Evolutionary conservation across 2,329 filamentous ascomycete genomes (phyloP), one percentile per base, ranked within the genome.

Genomic region (Sporothrix sp.): DNA sequence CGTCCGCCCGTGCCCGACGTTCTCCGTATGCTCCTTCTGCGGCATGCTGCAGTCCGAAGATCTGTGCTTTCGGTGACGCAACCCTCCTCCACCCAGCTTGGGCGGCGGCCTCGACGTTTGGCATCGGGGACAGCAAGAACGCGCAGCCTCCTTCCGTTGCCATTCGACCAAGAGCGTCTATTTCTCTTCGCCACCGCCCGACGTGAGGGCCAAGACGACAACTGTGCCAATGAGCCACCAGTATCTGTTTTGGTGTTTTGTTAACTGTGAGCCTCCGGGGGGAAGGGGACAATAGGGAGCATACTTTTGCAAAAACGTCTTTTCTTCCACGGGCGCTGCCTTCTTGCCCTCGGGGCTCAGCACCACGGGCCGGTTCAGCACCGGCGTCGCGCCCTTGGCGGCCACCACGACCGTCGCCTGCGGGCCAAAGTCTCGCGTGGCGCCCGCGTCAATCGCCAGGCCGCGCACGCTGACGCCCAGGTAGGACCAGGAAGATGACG

Each of bases 351-450:
- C 76, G 0, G 77, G 69, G 40, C 68, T 74, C 55, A 85, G 65
- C 43, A 83, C 75, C 33, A 85, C 71, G 3, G 81, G 81, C 66
- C 76, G 78, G 59, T 83, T 84, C 59, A 85, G 66, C 57, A 73
- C 72, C 2, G 79, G 79, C 61, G 75, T 71, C 62, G 71, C 73
- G 2, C 79, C 81, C 51, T 63, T 66, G 40, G 60, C 64, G 37
- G 72, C 68, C 21, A 69, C 65, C 39, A 74, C 60, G 43, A 84
- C 66, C 48, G 72, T 63, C 7, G 75, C 77, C 67, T 78, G 71
- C 39, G 81, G 79, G 0, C 78, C 79, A 66, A 83, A 83, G 61
- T 83, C 79, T 56, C 80, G 71, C 58, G 80, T 84, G 58, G 76
- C 71, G 2, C 80, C 80, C 10, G 80, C 80, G 61, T 84, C 80